These are phyloP conservation scores for Erucastrum elatum DNA, from an alignment of 345 rosid genomes.

Conservation along the genomic window DNA sequence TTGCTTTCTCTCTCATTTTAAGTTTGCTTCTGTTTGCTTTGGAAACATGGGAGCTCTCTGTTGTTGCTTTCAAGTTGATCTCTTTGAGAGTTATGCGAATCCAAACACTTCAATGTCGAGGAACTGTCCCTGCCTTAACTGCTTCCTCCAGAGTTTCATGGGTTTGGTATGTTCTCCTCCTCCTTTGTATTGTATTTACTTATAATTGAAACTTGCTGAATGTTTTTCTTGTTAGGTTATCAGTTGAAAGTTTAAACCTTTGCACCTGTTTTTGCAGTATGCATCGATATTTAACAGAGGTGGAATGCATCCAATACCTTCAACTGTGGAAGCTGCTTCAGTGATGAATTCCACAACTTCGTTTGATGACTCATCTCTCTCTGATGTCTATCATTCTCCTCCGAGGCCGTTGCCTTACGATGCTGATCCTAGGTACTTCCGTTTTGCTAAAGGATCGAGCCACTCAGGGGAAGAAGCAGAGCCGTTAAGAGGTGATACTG, in stretches of 20 bases:
- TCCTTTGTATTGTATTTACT: not conserved
- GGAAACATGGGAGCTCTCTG: constrained; percentile 79
- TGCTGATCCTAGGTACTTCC: constrained; percentile 55
- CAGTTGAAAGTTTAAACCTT: not conserved
- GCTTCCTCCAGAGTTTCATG: constrained; percentile 68
- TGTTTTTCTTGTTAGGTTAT: not conserved
- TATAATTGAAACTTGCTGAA: no score
- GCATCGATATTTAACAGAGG: constrained; percentile 71
- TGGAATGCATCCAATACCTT: constrained; percentile 69
- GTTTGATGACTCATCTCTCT: constrained; percentile 66
- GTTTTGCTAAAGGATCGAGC: constrained; percentile 67
- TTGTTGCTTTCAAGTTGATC: constrained; percentile 71
- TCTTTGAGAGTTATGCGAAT: constrained; percentile 70
- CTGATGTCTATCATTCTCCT: constrained; percentile 81
- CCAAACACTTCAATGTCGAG: constrained; percentile 66
- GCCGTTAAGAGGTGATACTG: constrained; percentile 70
- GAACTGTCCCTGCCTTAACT: constrained; percentile 72
- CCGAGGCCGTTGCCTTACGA: constrained; percentile 98
- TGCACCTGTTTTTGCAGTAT: constrained; percentile 50
- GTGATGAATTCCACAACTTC: constrained; percentile 61
- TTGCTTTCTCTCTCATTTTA: constrained; percentile 34
- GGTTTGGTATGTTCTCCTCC: constrained; percentile 54
- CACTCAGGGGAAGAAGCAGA: constrained; percentile 77
- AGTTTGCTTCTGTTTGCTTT: constrained; percentile 17
- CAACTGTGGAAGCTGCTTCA: constrained; percentile 65